A percentile compares a stretch with the other conserved stretches of the same genome.
phyloP scores from a whole-genome alignment of 108 stramenopile species.

The Schizochytrium sp. region DNA sequence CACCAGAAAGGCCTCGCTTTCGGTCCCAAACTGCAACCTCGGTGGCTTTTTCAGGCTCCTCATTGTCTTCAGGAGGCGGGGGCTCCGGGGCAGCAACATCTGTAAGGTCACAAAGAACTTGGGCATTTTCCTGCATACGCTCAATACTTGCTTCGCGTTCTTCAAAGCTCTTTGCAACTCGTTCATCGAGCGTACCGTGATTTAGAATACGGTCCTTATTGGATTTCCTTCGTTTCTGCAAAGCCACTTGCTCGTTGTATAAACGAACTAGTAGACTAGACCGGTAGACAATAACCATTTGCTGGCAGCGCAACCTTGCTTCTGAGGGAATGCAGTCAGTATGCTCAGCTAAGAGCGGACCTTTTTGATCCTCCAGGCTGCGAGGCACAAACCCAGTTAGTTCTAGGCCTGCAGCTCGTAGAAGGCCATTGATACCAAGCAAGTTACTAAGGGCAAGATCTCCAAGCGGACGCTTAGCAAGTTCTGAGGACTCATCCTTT shows the following conservation, averaged over 20 bases:
- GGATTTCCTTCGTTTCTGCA: constrained; percentile 25
- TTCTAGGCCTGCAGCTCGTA: constrained; percentile 38
- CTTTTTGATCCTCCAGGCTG: background rate
- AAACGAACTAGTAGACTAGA: background rate
- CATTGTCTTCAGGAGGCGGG: background rate
- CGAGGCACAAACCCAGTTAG: constrained; percentile 21
- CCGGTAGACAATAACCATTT: constrained; percentile 8
- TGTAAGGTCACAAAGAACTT: background rate
- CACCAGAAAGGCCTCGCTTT: constrained; percentile 1
- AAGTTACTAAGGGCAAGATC: constrained; percentile 44
- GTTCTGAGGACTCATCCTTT: constrained; percentile 2
- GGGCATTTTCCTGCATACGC: constrained; percentile 40
- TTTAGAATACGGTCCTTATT: constrained; percentile 13
- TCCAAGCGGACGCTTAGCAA: background rate
- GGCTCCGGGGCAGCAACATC: constrained; percentile 19
- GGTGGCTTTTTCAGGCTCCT: constrained; percentile 20
- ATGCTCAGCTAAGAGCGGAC: background rate
- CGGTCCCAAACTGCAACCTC: constrained; percentile 18
- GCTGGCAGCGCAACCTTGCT: constrained; percentile 25
- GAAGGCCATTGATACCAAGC: constrained; percentile 26
- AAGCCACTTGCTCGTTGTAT: background rate
- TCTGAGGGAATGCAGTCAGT: background rate
- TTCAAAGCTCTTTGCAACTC: background rate
- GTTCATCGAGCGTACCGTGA: constrained; percentile 11
- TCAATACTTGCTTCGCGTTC: background rate